phyloP scores from a whole-genome alignment of 2,329 filamentous ascomycete genomes.

The Thielaviopsis ethacetica region DNA sequence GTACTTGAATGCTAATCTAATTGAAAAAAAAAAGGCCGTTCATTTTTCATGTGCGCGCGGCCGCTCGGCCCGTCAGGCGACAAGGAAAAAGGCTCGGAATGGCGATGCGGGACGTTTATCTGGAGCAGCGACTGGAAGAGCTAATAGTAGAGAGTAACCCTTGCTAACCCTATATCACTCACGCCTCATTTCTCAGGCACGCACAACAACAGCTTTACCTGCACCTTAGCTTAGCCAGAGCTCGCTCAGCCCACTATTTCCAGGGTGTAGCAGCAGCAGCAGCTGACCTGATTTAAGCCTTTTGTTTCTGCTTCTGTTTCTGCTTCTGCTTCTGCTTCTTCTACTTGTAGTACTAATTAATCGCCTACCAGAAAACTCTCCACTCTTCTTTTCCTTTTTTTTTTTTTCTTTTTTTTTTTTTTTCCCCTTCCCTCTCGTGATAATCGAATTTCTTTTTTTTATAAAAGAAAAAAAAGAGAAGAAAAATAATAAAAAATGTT shows the following conservation, averaged over 20 bases:
- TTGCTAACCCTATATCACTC: too few relatives aligned
- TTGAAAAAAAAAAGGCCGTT: conserved; percentile 28
- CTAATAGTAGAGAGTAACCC: not conserved
- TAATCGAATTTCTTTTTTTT: not conserved
- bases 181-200: not conserved
- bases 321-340: not conserved
- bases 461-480: conserved; percentile 3
- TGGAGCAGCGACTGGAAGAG: conserved; percentile 41
- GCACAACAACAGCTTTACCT: not conserved
- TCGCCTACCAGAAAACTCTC: not conserved
- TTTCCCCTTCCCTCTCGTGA: conserved; percentile 1
- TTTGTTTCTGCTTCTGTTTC: not conserved
- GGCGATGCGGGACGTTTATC: conserved; percentile 77
- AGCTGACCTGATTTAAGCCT: not conserved
- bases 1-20: not conserved
- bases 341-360: too few relatives aligned
- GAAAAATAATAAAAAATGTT: conserved; percentile 43
- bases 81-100: conserved; percentile 71
- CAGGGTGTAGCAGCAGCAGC: not conserved
- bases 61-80: conserved; percentile 73
- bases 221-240: not conserved
- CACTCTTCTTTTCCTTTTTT: conserved; percentile 1
- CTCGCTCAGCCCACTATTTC: not conserved
- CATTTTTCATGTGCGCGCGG: conserved; percentile 47
- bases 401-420: not conserved